These are phyloP conservation scores for Phytophthora brassicae DNA, from an alignment of 352 stramenopile genomes.

Conservation along the genomic window DNA sequence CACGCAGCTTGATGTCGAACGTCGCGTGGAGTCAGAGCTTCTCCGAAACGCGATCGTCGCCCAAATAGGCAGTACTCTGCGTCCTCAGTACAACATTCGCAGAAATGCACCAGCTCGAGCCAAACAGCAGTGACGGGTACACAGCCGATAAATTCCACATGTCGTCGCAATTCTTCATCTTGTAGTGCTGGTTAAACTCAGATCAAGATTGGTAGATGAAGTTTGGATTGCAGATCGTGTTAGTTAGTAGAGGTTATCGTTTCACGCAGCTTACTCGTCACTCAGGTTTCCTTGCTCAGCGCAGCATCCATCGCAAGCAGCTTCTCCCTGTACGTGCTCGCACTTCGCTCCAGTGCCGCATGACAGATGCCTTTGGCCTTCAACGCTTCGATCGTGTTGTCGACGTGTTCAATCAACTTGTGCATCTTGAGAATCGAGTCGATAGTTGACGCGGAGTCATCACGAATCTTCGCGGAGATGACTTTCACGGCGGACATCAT, in stretches of 20 bases:
- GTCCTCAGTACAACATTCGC: neutral
- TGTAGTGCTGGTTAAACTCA: neutral
- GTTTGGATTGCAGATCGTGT: neutral
- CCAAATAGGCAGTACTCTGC: neutral
- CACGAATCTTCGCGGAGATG: too few relatives aligned
- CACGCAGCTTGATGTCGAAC: neutral
- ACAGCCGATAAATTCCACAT: neutral
- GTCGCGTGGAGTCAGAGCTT: neutral
- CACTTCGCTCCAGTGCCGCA: neutral
- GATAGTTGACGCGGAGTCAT: neutral
- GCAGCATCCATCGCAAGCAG: neutral
- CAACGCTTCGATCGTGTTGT: slow-evolving; percentile 1
- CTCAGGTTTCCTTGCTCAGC: too few relatives aligned
- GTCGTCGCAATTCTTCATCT: neutral
- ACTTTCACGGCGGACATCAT: neutral
- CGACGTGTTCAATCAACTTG: slow-evolving; percentile 7
- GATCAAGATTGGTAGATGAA: neutral
- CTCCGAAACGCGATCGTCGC: neutral
- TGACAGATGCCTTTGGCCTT: neutral
- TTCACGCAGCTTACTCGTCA: neutral
- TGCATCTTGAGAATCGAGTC: slow-evolving; percentile 6
- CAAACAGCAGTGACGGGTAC: neutral
- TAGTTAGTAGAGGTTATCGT: neutral
- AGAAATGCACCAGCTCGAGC: neutral
- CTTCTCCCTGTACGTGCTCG: neutral